Conservation (phyloP, 257 asterid genomes). For the Cinchona pubescens region DNA sequence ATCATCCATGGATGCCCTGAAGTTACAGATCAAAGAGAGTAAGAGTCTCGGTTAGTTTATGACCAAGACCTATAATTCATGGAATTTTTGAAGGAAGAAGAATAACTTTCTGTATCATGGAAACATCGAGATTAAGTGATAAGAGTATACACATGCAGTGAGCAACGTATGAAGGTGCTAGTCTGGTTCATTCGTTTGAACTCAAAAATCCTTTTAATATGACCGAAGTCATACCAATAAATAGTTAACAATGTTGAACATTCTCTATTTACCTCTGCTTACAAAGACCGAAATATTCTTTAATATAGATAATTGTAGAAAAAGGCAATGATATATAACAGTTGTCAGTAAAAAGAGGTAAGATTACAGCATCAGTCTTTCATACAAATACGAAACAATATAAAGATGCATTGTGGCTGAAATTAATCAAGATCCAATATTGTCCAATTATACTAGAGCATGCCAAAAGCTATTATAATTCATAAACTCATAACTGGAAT, state of each 20-base stretch:
- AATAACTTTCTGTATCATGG: not conserved
- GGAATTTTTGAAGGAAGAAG: not conserved
- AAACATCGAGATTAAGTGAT: not conserved
- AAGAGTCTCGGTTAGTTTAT: not conserved
- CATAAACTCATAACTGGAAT: not conserved
- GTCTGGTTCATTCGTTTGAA: not conserved
- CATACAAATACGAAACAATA: not conserved
- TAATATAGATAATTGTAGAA: not conserved
- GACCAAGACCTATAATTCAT: not conserved
- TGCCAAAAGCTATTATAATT: not conserved
- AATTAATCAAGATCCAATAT: not conserved
- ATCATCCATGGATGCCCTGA: constrained; percentile 75
- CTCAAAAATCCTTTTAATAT: not conserved
- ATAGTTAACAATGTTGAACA: not conserved
- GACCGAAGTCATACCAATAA: not conserved
- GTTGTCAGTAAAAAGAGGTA: not conserved
- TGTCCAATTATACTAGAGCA: not conserved
- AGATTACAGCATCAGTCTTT: not conserved
- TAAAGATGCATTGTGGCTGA: not conserved
- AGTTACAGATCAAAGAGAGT: not conserved
- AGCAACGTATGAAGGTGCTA: not conserved
- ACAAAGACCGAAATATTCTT: not conserved
- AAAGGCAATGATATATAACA: not conserved
- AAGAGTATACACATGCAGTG: not conserved
- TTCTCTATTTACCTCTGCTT: not conserved